Base-by-base conservation (phyloP, 139 green algal species). In the Tetradesmus lagerheimii region DNA sequence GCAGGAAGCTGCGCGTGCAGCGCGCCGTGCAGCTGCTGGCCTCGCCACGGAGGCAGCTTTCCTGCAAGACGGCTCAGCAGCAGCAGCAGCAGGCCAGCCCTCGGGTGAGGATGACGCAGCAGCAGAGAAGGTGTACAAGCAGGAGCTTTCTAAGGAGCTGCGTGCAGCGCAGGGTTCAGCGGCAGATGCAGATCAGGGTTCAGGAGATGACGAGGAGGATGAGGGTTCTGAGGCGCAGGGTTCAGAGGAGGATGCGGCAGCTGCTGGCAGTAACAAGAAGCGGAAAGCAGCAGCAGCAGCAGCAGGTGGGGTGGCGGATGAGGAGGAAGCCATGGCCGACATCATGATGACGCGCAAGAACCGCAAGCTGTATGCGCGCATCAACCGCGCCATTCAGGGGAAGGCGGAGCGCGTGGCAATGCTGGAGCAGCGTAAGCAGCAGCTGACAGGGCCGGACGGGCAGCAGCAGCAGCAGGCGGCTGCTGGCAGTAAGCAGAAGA, bases 261-360 rank as follows among this genome's bases (percentile, higher is more conserved):
- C 39, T 85, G 14, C 87, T 92, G 62, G 80, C 83, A 84, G n/a
- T 76, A 89, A 50, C 41, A 11, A 76, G 90, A 57, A 78, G n/a
- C 34, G 50, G 53, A 34, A 39, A 85, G 75, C n/a, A 67, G 53
- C 1, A 82, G 88, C 89, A 20, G 90, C 94, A 23, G 92, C 67
- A 81, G 81, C 91, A 3, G 67, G 78, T 37, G 86, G 71, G 20
- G 53, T 14, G 29, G 86, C 91, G n/a, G 91, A 93, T 27, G 93
- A 92, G n/a, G 93, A 95, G 80, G 90, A 92, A 45, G 92, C 86
- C 3, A 96, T 99, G 94, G 95, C 95, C 57, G 94, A 96, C 75
- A 96, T 98, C 0, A 97, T 99, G 95, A 98, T 99, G 95, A 96
- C 94, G 14, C 93, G 96, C 82, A 99, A 99, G 94, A 93, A 91